A percentile compares a stretch with the other conserved stretches of the same genome.
These are phyloP conservation scores for Cytospora chrysosperma DNA, from an alignment of 2,329 filamentous ascomycete species.

Conservation along the genomic window DNA sequence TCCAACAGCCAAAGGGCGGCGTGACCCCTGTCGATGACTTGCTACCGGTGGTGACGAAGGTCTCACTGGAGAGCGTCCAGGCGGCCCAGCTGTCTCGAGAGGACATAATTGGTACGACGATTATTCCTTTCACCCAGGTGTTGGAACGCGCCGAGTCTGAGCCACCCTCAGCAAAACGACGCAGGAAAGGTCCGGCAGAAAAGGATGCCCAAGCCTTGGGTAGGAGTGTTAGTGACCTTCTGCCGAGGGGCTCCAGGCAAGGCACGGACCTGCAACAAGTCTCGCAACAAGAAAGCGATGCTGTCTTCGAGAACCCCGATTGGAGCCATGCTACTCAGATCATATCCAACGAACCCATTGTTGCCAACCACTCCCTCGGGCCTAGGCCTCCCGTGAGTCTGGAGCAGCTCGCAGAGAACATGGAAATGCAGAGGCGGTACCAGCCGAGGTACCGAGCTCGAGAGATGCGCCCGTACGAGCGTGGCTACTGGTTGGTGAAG, in stretches of 20 bases:
- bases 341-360: conserved; percentile 43
- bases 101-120: not conserved
- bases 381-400: conserved; percentile 46
- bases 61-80: not conserved
- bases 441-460: conserved; percentile 49
- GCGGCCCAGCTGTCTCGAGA: not conserved
- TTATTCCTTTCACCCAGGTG: conserved; percentile 12
- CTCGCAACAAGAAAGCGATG: not conserved
- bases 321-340: conserved; percentile 10
- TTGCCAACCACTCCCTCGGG: conserved; percentile 43
- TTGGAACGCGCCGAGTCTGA: conserved; percentile 34
- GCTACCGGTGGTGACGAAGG: not conserved
- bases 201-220: conserved; percentile 29
- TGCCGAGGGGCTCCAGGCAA: conserved; percentile 3
- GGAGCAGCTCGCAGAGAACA: conserved; percentile 50
- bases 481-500: conserved; percentile 75
- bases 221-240: conserved; percentile 36
- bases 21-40: not conserved
- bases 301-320: not conserved
- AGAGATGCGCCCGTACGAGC: conserved; percentile 58
- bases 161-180: conserved; percentile 33
- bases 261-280: conserved; percentile 26
- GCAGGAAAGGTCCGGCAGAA: conserved; percentile 21
- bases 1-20: not conserved
- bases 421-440: conserved; percentile 54